A percentile compares a stretch with the other conserved stretches of the same genome.
These are phyloP conservation scores for Vigna hirtella DNA, from an alignment of 306 rosid genomes.

Conservation along the genomic window DNA sequence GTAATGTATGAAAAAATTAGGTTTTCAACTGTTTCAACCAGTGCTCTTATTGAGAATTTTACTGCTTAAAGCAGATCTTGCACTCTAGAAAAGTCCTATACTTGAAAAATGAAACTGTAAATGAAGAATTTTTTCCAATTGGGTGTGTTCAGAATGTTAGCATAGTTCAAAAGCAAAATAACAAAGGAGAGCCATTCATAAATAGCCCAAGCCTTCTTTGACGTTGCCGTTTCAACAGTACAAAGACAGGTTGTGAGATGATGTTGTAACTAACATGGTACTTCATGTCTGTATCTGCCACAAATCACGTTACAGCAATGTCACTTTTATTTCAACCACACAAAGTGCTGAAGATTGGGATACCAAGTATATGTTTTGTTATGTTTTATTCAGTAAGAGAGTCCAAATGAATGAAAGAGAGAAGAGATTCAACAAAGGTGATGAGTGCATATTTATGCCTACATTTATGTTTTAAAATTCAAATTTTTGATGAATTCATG, in stretches of 20 bases:
- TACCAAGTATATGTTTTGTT: background rate
- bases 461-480: no score
- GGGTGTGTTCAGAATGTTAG: background rate
- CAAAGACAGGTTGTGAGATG: slow-evolving; percentile 11
- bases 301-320: background rate
- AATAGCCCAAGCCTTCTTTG: background rate
- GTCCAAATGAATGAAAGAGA: background rate
- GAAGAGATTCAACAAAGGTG: background rate
- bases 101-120: background rate
- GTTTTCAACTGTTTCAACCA: no score
- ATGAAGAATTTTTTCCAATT: background rate
- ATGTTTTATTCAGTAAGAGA: background rate
- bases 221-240: background rate
- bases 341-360: slow-evolving; percentile 7
- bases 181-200: background rate
- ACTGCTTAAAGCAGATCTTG: no score
- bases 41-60: no score
- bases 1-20: background rate
- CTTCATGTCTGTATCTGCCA: slow-evolving; percentile 2
- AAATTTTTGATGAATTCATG: no score
- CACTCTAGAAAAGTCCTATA: background rate
- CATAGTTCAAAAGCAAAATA: background rate
- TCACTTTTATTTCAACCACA: slow-evolving; percentile 2
- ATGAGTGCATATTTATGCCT: no score
- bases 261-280: slow-evolving; percentile 23